Percentiles rank a stretch among this genome's conserved stretches.
Evolutionary conservation across 768 basidiomycete genomes (phyloP).

Genomic region (Hemileccinum rubropunctum): DNA sequence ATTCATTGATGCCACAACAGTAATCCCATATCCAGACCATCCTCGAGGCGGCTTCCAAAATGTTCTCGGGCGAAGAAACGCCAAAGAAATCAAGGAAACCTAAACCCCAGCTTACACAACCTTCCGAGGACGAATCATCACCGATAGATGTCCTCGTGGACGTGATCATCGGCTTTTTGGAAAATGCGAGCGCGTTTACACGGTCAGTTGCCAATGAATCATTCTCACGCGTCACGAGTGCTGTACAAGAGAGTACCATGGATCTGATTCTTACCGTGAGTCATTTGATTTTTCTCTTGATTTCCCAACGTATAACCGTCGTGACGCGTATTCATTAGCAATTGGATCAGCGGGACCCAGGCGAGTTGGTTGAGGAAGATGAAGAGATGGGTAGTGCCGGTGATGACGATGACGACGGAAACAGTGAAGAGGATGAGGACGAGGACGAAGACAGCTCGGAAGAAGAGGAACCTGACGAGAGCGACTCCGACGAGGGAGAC

Average conservation of each 20-base stretch:
- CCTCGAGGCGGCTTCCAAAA: constrained; percentile 53
- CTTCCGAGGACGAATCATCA: constrained; percentile 37
- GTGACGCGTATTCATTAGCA: constrained; percentile 51
- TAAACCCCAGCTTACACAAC: constrained; percentile 6
- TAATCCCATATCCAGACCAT: constrained; percentile 45
- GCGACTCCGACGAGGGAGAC: constrained; percentile 46
- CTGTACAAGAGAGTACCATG: constrained; percentile 66
- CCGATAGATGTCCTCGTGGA: constrained; percentile 87
- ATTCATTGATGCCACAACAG: not conserved
- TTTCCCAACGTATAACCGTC: not conserved
- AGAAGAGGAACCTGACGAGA: constrained; percentile 34
- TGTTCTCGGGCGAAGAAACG: constrained; percentile 44
- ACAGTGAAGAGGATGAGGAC: constrained; percentile 36
- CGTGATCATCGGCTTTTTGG: constrained; percentile 85
- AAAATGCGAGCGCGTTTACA: constrained; percentile 77
- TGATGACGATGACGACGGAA: constrained; percentile 34
- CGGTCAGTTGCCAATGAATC: constrained; percentile 77
- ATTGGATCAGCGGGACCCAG: constrained; percentile 71
- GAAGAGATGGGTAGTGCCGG: constrained; percentile 33
- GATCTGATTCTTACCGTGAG: constrained; percentile 81
- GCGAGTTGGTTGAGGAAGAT: constrained; percentile 43
- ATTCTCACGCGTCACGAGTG: constrained; percentile 69
- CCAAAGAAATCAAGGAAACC: constrained; percentile 43
- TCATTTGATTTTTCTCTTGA: constrained; percentile 6
- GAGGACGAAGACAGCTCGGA: constrained; percentile 30